Evolutionary conservation across 192 early-diverging fungal genomes (phyloP), one percentile per base, ranked within the genome.

Genomic region (Backusella macrospora): DNA sequence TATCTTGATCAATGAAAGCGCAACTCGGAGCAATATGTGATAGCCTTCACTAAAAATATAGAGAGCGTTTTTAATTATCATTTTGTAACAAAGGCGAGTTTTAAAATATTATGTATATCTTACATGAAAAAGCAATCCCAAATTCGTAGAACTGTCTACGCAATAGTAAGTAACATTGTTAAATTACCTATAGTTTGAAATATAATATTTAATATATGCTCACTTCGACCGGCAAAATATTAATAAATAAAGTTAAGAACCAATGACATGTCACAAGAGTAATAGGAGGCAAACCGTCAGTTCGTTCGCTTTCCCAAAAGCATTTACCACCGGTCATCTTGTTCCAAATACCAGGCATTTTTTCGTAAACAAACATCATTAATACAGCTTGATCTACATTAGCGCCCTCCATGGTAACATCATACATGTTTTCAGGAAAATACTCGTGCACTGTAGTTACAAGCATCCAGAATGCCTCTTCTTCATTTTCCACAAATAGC

Each of bases 381-480:
- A 88, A 47, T 10, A 95, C 89, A n/a, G 87, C 83, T 64, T 92
- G 91, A 59, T 91, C 87, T 26, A 92, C 83, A 65, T 91, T 91
- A 7, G 90, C 82, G 6, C 93, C 93, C 66, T 92, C 86, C 82
- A 95, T 86, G 4, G 86, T 91, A 2, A 85, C 84, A 48, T 91
- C 91, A 75, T 93, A 95, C 85, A 91, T 90, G 45, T 90, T 91
- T 23, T 85, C 80, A 0, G 94, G 94, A 44, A 93, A 78, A 62
- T 91, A 82, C n/a, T 89, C 83, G 72, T 93, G 90, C n/a, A 94
- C 86, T 39, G 91, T 86, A 34, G 85, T 85, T 1, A 91, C 85
- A n/a, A 95, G 80, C 65, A 86, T 92, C 92, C 93, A 95, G 70
- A 94, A 95, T 16, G 92, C 89, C 18, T 87, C 83, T 62, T 92